Base-by-base conservation (phyloP, 2,329 filamentous ascomycete species). In the Colletotrichum sojae region DNA sequence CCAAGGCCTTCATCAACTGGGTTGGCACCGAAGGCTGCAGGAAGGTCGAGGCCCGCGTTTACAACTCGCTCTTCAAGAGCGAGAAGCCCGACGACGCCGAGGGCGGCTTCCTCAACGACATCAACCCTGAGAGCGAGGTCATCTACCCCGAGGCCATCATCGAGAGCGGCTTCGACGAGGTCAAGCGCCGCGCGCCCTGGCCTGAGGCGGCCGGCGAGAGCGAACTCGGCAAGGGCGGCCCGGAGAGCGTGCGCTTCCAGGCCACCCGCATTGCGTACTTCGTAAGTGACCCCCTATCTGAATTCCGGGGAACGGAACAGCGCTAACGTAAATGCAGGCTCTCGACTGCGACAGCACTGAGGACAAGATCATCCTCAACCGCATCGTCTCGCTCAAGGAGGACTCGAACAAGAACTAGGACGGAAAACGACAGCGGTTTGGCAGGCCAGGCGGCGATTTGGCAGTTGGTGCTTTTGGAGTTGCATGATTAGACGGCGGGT, bases 1-100 rank as follows among this genome's bases (percentile, higher is more conserved):
- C 92, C 49, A 95, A 97, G 83, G 91, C 94, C 1, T 93, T 90
- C 77, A 97, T 98, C 78, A 94, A 97, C 77, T 98, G 95, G 95
- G 93, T 97, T 6, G 89, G 76, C 20, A 77, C 90, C 5, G 89
- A 90, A 46, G 91, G 89, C 1, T 88, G 91, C 0, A 86, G 86
- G 15, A 89, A 90, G 73, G 91, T 91, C 13, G 92, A 95, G 79
- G 92, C 90, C 49, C 92, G 95, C 68, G 86, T 96, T 55, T 91
- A 96, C 82, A 93, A 94, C 78, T 85, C 90, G 3, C 87, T 98
- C 0, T 98, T 98, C 88, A 94, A 94, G 79, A 94, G 91, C 4
- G 91, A 95, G 55, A 92, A 96, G 75, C 95, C 95, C 2, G 90
- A 91, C 46, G 88, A 90, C 12, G 90, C 91, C 3, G 90, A 91